Base-by-base conservation (phyloP, 139 green algal genomes). In the Limnomonas spitsbergensis region DNA sequence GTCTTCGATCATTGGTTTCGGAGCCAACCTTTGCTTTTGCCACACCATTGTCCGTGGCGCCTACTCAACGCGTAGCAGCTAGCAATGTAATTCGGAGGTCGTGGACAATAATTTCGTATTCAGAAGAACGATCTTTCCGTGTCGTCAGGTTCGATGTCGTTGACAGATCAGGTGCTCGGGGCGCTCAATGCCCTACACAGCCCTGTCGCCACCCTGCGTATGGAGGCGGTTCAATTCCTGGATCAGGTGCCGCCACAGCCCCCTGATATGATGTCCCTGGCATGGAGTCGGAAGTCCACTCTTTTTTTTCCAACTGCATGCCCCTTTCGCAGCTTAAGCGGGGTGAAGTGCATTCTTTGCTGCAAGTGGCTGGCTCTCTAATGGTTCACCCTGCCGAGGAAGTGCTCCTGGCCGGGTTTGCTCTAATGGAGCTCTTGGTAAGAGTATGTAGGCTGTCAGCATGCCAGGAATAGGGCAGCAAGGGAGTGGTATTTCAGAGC, bases 401-500 rank as follows among this genome's bases (percentile, higher is more conserved):
- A 37, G 61, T 72, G 27, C 27, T 39, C 9, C 61, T 72, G 29
- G 61, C 61, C 9, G 61, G 61, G 26, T 72, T 72, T 72, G 9
- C 61, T 20, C 61, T 72, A 7, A 7, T 72, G 61, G 29, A 34
- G 29, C 27, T 39, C 7, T 37, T 72, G 61, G 61, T 72, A 37
- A 34, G 61, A 7, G 24, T 61, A 20, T 20, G 20, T 61, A 20
- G 14, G 47, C 47, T 20, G 20, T 61, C n/a, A 61, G 20, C 47
- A 61, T 61, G 47, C 14, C 47, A 61, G 14, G 20, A 61, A 61
- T 20, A 61, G 14, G 47, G 47, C 47, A 61, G 14, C 14, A 61
- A 14, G 20, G n/a, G n/a, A n/a, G n/a, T n/a, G n/a, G n/a, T n/a
- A n/a, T n/a, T n/a, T n/a, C n/a, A n/a, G n/a, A n/a, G n/a, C n/a